phyloP scores from a whole-genome alignment of 192 early-diverging fungal species.

The Glomus cerebriforme region DNA sequence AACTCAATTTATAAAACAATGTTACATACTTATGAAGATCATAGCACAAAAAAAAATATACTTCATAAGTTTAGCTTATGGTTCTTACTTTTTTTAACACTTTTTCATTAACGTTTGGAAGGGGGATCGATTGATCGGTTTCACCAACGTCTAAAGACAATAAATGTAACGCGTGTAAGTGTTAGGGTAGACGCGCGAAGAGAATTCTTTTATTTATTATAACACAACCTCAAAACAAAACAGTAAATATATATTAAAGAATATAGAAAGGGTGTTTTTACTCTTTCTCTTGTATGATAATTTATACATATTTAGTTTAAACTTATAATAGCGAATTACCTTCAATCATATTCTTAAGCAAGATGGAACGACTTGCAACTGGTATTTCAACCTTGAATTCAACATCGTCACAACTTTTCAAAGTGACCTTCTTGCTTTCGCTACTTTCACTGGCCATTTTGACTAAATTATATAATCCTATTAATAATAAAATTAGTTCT shows the following conservation, averaged over 20 bases:
- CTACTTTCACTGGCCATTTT: neutral
- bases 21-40: too few relatives aligned
- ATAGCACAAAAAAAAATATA: neutral
- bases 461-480: too few relatives aligned
- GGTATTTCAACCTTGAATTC: constrained; percentile 65
- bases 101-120: constrained; percentile 74
- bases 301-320: neutral
- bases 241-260: neutral
- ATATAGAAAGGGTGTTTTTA: neutral
- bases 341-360: constrained; percentile 84
- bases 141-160: constrained; percentile 61
- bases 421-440: constrained; percentile 42
- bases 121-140: constrained; percentile 66
- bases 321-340: constrained; percentile 30
- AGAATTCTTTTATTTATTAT: neutral
- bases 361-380: constrained; percentile 70
- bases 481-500: too few relatives aligned
- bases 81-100: constrained; percentile 70
- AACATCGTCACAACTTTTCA: constrained; percentile 66
- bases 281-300: neutral
- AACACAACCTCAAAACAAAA: neutral
- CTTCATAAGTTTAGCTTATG: too few relatives aligned
- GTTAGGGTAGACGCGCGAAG: neutral
- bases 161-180: neutral
- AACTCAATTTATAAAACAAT: neutral